Evolutionary conservation across 2,329 filamentous ascomycete genomes (phyloP).

Genomic region (Fusarium sp.): DNA sequence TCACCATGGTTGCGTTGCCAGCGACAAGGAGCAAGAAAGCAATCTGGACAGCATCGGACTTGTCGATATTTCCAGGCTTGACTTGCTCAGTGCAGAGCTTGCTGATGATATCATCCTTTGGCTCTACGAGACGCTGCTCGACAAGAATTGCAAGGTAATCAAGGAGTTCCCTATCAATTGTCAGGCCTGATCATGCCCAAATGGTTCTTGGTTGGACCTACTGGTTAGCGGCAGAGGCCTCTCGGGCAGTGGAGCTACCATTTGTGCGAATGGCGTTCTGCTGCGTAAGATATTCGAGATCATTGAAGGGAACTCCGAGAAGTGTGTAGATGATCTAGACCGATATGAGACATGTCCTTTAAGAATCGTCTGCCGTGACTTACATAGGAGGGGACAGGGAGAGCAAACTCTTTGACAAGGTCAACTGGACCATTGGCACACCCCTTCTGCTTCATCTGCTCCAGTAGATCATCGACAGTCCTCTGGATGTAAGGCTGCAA

Average conservation of each 20-base stretch:
- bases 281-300: conserved; percentile 57
- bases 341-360: rapidly evolving
- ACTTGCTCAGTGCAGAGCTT: conserved; percentile 55
- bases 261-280: conserved; percentile 58
- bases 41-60: conserved; percentile 56
- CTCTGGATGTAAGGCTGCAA: conserved; percentile 58
- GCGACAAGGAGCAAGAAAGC: conserved; percentile 61
- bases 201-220: conserved; percentile 21
- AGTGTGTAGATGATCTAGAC: conserved; percentile 59
- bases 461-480: conserved; percentile 56
- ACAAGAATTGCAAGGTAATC: conserved; percentile 56
- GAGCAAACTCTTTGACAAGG: conserved; percentile 57
- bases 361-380: not conserved
- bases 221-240: conserved; percentile 57
- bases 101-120: conserved; percentile 58
- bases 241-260: conserved; percentile 57
- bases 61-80: conserved; percentile 50
- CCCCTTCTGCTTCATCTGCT: conserved; percentile 49
- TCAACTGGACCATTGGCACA: conserved; percentile 53
- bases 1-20: conserved; percentile 63
- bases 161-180: conserved; percentile 50
- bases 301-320: conserved; percentile 58
- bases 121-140: conserved; percentile 51
- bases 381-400: conserved; percentile 59
- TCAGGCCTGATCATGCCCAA: not conserved